Percentiles rank a stretch among this genome's conserved stretches.
Evolutionary conservation across 768 basidiomycete genomes (phyloP).

Genomic region (Galerina sulciceps): DNA sequence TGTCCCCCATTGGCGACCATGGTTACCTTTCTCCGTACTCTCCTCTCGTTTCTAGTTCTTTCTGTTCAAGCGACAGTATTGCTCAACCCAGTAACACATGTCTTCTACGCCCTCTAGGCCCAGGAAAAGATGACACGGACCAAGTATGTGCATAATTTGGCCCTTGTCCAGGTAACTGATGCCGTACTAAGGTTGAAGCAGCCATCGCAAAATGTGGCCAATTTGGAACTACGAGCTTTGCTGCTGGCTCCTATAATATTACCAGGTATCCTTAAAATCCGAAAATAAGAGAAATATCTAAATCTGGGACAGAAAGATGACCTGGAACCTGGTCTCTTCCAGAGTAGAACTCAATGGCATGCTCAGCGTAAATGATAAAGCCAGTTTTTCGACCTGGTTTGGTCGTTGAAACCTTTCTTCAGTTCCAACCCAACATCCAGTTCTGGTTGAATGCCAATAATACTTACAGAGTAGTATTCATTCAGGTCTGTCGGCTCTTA

Average conservation of each 20-base stretch:
- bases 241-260: constrained; percentile 51
- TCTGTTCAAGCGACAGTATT: neutral
- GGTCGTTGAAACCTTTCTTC: neutral
- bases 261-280: constrained; percentile 40
- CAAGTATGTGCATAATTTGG: constrained; percentile 28
- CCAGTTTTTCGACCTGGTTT: neutral
- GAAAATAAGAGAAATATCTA: neutral
- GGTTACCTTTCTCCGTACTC: neutral
- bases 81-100: constrained; percentile 25
- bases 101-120: constrained; percentile 36
- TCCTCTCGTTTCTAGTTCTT: neutral
- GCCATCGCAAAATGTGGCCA: constrained; percentile 55
- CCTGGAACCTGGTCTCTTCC: constrained; percentile 49
- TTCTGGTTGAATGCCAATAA: constrained; percentile 59
- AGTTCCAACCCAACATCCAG: constrained; percentile 59
- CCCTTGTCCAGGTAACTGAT: neutral
- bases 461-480: constrained; percentile 65
- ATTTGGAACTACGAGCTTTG: constrained; percentile 48
- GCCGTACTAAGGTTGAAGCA: constrained; percentile 40
- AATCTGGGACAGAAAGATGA: constrained; percentile 49
- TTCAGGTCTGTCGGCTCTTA: constrained; percentile 42
- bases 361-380: constrained; percentile 40
- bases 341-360: constrained; percentile 49
- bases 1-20: neutral
- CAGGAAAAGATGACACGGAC: constrained; percentile 43